Conservation (phyloP, 73 alveolate species). For the Tetrahymena malaccensis region DNA sequence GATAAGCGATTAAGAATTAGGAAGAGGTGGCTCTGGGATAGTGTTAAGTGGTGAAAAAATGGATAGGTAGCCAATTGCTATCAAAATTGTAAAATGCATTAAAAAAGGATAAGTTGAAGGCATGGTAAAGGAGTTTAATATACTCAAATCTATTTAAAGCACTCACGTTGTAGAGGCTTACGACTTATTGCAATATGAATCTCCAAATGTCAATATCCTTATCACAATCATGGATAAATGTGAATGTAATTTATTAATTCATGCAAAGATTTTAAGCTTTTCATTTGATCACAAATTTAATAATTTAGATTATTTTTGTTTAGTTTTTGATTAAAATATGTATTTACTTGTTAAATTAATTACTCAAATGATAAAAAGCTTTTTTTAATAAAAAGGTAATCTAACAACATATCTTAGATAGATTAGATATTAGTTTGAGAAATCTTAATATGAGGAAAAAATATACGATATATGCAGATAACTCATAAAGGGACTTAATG, state of each 20-base stretch:
- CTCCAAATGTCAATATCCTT: background rate
- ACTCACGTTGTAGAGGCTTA: background rate
- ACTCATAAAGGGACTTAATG: background rate
- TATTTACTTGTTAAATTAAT: background rate
- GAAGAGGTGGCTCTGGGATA: background rate
- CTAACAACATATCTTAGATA: background rate
- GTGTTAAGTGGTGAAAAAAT: background rate
- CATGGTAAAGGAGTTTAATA: background rate
- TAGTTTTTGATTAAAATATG: no score
- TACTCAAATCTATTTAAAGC: background rate
- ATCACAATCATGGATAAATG: background rate
- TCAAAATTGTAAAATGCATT: background rate
- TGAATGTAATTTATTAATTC: background rate
- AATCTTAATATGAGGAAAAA: background rate
- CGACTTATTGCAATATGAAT: background rate
- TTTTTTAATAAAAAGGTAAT: background rate
- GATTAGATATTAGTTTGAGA: background rate
- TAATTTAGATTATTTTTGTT: background rate
- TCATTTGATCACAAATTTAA: no score
- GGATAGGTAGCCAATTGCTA: background rate
- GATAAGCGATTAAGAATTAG: background rate
- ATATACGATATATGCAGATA: background rate
- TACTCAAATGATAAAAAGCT: background rate
- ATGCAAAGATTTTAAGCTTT: background rate
- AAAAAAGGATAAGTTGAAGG: background rate